Base-by-base conservation (phyloP, 139 green algal genomes). In the Closterium sp. region DNA sequence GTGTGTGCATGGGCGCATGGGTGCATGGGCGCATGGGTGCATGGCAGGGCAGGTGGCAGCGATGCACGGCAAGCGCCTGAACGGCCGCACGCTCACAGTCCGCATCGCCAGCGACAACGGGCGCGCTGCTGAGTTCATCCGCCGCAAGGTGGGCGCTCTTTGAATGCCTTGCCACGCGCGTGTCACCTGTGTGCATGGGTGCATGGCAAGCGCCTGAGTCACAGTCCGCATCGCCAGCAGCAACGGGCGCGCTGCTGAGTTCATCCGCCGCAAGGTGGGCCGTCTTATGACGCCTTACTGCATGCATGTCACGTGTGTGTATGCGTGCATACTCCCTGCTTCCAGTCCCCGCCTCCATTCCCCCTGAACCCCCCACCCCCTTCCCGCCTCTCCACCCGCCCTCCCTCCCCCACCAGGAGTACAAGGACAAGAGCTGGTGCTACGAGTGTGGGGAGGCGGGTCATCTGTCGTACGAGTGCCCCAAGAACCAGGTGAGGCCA, bases 401-500 rank as follows among this genome's bases (percentile, higher is more conserved):
- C 16, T 76, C 55, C 4, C 25, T 16, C 25, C 55, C 25, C 16
- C 4, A 2, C 55, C 86, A 93, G 91, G 91, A 91, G 43, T 94
- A 94, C 90, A 91, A 92, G 90, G 92, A 94, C 90, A 94, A 94
- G 55, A 93, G 55, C 64, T 76, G 92, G 23, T 94, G 92, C 38
- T 94, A 91, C 89, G 92, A 94, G 90, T 94, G 92, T 76, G 92
- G 92, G 19, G 90, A 93, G 33, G 84, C 85, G 10, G 92, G 92
- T 34, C 92, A 94, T 30, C 92, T 94, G 21, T 94, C 92, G 9
- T 94, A 94, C 33, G 90, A 94, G 31, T 94, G 92, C 87, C 92
- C 92, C 21, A 93, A 93, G 32, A 94, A 94, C 55, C 90, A 93
- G 91, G 91, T 93, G 6, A 81, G 87, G 8, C 32, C 43, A 9